These are phyloP conservation scores for Secale cereale DNA, from an alignment of 176 grass and related monocot genomes.

Conservation along the genomic window DNA sequence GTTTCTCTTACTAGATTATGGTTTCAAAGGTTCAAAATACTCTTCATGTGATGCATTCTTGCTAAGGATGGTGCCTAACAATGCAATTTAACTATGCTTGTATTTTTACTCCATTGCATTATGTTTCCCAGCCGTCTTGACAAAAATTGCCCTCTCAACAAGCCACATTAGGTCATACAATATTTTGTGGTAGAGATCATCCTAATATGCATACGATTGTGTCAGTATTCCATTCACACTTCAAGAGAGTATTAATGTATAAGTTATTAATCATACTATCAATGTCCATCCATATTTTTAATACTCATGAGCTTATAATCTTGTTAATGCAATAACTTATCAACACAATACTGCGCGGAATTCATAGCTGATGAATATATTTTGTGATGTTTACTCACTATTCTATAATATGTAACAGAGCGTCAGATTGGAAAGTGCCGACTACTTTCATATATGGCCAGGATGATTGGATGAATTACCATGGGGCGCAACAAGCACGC, in stretches of 20 bases:
- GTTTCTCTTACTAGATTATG: neutral
- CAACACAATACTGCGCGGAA: neutral
- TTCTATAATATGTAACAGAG: constrained; percentile 42
- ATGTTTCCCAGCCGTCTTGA: neutral
- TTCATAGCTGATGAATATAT: neutral
- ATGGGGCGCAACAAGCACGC: constrained; percentile 74
- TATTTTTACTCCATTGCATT: neutral
- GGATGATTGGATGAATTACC: constrained; percentile 85
- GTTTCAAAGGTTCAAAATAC: neutral
- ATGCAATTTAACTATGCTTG: neutral
- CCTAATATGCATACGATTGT: neutral
- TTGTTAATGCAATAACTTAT: neutral
- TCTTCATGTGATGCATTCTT: neutral
- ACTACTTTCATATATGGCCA: constrained; percentile 96
- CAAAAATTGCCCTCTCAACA: too few species aligned
- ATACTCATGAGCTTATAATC: neutral
- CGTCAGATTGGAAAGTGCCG: constrained; percentile 79
- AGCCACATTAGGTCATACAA: too few species aligned
- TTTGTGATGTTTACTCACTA: neutral
- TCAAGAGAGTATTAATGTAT: neutral
- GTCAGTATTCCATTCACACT: neutral
- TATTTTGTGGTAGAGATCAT: neutral
- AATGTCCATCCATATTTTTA: neutral
- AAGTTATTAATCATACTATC: neutral
- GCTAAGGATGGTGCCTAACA: neutral